Evolutionary conservation across 306 rosid genomes (phyloP).

Genomic region (Herpetospermum pedunculosum): DNA sequence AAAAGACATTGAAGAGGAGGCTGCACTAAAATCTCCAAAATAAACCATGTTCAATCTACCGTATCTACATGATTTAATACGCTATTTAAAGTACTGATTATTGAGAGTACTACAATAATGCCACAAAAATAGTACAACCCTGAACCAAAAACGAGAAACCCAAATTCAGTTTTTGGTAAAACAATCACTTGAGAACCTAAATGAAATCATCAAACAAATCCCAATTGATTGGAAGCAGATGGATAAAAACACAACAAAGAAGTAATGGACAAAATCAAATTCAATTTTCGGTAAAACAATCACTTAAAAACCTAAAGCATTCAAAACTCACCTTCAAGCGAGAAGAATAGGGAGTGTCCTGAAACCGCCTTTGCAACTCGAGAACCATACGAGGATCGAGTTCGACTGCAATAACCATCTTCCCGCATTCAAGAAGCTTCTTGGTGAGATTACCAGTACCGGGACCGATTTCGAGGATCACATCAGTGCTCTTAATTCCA

Average conservation of each 20-base stretch:
- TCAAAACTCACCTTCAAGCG: constrained; percentile 41
- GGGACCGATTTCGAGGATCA: constrained; percentile 48
- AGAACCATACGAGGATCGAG: constrained; percentile 92
- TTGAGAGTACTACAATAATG: too few species aligned
- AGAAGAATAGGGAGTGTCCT: constrained; percentile 53
- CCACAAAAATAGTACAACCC: too few species aligned
- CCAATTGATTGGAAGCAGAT: background rate
- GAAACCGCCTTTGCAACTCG: constrained; percentile 66
- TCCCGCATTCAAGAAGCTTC: constrained; percentile 55
- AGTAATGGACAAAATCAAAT: background rate
- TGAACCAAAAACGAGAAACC: too few species aligned
- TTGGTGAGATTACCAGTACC: constrained; percentile 55
- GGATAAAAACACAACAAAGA: background rate
- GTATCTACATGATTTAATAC: too few species aligned
- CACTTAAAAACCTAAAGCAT: background rate
- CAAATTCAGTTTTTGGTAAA: too few species aligned
- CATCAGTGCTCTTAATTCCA: constrained; percentile 40
- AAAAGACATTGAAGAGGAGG: too few species aligned
- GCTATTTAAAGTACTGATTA: too few species aligned
- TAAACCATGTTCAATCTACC: too few species aligned
- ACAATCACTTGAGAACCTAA: too few species aligned
- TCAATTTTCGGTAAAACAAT: background rate
- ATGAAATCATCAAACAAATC: background rate
- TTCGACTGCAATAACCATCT: constrained; percentile 70
- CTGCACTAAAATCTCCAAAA: too few species aligned